Percentiles rank a stretch among this genome's conserved stretches.
Evolutionary conservation across 2,329 filamentous ascomycete species (phyloP).

Genomic region (Xenosphaeropsis pyriputrescens): DNA sequence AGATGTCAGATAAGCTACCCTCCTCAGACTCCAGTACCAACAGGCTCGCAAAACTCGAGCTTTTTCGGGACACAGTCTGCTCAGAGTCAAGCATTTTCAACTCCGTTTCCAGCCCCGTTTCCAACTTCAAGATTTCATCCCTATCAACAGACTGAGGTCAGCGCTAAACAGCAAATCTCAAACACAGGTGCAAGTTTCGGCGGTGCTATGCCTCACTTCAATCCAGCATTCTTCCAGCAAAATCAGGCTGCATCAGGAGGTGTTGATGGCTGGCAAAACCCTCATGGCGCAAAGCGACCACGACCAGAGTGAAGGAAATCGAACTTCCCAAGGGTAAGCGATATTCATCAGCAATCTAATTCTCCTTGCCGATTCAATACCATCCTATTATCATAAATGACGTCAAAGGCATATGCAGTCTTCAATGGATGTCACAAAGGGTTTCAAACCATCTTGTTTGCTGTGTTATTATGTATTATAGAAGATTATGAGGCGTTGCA

Average conservation of each 20-base stretch:
- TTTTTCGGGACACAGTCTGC: too few relatives aligned
- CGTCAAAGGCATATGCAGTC: not conserved
- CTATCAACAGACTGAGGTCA: too few relatives aligned
- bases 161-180: conserved; percentile 6
- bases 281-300: conserved; percentile 67
- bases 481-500: too few relatives aligned
- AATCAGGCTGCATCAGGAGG: conserved; percentile 23
- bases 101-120: too few relatives aligned
- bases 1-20: too few relatives aligned
- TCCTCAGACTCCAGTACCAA: too few relatives aligned
- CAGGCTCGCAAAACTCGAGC: too few relatives aligned
- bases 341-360: conserved; percentile 1
- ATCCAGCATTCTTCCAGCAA: conserved; percentile 55
- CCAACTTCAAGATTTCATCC: too few relatives aligned
- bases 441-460: too few relatives aligned
- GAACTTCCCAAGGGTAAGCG: not conserved
- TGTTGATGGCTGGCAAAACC: conserved; percentile 55
- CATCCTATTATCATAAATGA: not conserved
- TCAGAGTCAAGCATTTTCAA: too few relatives aligned
- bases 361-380: not conserved
- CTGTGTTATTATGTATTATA: too few relatives aligned
- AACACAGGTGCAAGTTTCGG: conserved; percentile 39
- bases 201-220: conserved; percentile 56
- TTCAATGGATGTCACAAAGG: too few relatives aligned
- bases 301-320: conserved; percentile 40